Percentiles rank a stretch among this genome's conserved stretches.
Evolutionary conservation across 129 eudicot genomes (phyloP).

Genomic region (Lactuca sativa): DNA sequence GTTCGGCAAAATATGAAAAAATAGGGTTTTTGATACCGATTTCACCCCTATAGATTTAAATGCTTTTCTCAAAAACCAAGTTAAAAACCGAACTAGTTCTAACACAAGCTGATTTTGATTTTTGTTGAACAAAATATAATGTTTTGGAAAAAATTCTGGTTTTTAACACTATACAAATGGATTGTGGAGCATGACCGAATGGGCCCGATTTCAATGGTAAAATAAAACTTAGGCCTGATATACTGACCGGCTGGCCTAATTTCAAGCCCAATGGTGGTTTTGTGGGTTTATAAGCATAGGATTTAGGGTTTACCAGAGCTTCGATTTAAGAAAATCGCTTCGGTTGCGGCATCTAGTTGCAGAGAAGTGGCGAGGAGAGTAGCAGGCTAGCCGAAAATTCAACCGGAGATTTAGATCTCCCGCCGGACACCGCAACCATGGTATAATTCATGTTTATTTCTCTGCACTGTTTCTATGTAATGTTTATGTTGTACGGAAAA

Average conservation of each 20-base stretch:
- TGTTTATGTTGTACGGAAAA: background rate
- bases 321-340: background rate
- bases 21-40: too few species aligned
- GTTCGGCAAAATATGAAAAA: too few species aligned
- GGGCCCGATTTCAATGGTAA: background rate
- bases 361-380: background rate
- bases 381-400: conserved; percentile 11
- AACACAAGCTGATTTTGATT: too few species aligned
- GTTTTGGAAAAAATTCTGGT: too few species aligned
- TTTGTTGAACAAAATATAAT: too few species aligned
- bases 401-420: conserved; percentile 27
- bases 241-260: background rate
- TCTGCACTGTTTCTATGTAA: background rate
- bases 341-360: conserved; percentile 13
- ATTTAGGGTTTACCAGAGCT: conserved; percentile 23
- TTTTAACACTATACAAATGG: too few species aligned
- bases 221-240: background rate
- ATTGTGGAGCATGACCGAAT: background rate
- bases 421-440: conserved; percentile 15
- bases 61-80: too few species aligned
- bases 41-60: too few species aligned
- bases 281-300: background rate
- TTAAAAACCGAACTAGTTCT: too few species aligned
- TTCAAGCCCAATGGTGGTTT: conserved; percentile 24
- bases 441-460: conserved; percentile 1